A percentile compares a stretch with the other conserved stretches of the same genome.
These are phyloP conservation scores for Plenodomus tracheiphilus DNA, from an alignment of 2,329 filamentous ascomycete genomes.

Conservation along the genomic window DNA sequence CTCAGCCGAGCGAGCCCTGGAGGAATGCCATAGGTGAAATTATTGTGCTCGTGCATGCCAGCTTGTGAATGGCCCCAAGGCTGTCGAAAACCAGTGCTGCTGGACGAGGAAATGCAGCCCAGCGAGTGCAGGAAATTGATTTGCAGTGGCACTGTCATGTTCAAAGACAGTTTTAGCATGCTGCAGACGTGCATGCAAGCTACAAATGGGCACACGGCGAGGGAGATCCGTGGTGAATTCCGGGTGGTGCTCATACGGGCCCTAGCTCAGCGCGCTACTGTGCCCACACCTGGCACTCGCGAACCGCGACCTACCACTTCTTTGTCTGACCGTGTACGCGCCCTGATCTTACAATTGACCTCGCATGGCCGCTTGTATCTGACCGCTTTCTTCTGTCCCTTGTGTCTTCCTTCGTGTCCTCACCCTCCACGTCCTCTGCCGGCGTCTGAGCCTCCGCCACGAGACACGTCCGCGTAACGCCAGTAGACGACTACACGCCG, in stretches of 20 bases:
- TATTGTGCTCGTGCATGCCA: conserved; percentile 34
- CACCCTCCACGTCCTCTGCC: conserved; percentile 21
- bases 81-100: neutral
- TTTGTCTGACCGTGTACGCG: conserved; percentile 26
- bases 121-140: neutral
- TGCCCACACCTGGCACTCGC: conserved; percentile 13
- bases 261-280: conserved; percentile 28
- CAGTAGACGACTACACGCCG: conserved; percentile 27
- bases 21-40: conserved; percentile 29
- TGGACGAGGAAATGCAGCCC: conserved; percentile 1
- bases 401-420: conserved; percentile 18
- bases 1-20: conserved; percentile 35
- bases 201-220: conserved; percentile 8
- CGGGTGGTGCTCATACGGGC: conserved; percentile 19
- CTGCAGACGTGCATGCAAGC: neutral
- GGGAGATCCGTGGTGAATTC: conserved; percentile 23
- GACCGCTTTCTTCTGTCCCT: conserved; percentile 26
- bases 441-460: conserved; percentile 26
- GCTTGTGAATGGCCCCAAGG: conserved; percentile 18
- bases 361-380: conserved; percentile 39
- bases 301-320: conserved; percentile 8
- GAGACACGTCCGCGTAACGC: conserved; percentile 29
- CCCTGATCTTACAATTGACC: conserved; percentile 37
- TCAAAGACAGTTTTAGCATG: neutral
- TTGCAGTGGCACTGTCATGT: neutral